phyloP scores from a whole-genome alignment of 495 filamentous ascomycete species.

The Podospora pseudoanserina region DNA sequence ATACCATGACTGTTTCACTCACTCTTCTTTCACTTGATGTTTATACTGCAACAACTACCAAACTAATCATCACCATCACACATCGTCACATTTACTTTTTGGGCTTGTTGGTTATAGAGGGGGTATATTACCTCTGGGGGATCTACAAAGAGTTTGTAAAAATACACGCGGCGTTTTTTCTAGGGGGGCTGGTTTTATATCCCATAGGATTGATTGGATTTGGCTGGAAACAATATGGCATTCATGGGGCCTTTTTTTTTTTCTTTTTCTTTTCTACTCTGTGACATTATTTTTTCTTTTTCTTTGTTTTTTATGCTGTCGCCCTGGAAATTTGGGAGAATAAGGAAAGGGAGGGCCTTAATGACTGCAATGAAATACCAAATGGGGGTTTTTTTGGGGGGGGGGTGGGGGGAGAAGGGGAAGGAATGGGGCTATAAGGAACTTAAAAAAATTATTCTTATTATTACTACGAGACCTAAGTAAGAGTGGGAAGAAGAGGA shows the following conservation, averaged over 20 bases:
- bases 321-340: not conserved
- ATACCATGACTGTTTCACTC: not conserved
- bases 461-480: too few relatives aligned
- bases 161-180: not conserved
- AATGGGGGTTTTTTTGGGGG: not conserved
- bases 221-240: not conserved
- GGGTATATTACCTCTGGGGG: not conserved
- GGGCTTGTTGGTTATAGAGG: not conserved
- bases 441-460: not conserved
- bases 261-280: constrained; percentile 15
- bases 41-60: not conserved
- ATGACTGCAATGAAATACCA: constrained; percentile 13
- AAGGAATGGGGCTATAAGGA: not conserved
- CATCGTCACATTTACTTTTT: not conserved
- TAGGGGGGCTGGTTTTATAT: not conserved
- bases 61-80: not conserved
- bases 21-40: not conserved
- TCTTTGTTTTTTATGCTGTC: not conserved
- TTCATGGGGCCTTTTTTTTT: constrained; percentile 1
- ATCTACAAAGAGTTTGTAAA: not conserved
- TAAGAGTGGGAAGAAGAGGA: too few relatives aligned
- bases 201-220: not conserved
- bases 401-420: too few relatives aligned
- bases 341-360: not conserved
- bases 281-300: constrained; percentile 12